Conservation (phyloP, 257 asterid genomes). For the Pogostemon cablin region DNA sequence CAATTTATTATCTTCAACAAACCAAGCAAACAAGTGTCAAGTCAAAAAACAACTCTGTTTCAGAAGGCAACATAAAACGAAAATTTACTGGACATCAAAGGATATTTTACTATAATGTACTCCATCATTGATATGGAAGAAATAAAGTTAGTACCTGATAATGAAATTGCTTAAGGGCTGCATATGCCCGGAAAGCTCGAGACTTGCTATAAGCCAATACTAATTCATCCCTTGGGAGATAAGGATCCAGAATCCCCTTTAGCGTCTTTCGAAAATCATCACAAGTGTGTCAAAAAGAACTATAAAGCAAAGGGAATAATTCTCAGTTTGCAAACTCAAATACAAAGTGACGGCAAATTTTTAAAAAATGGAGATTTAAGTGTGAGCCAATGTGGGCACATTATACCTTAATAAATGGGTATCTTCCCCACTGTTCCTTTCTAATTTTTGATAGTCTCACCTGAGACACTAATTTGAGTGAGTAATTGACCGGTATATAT, state of each 20-base stretch:
- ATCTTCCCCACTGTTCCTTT: slow-evolving; percentile 57
- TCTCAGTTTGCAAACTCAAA: slow-evolving; percentile 28
- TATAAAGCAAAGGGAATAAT: slow-evolving; percentile 33
- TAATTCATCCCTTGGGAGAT: slow-evolving; percentile 39
- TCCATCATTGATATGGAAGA: not conserved
- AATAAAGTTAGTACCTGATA: slow-evolving; percentile 57
- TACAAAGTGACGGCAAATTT: slow-evolving; percentile 4
- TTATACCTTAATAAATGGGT: slow-evolving; percentile 72
- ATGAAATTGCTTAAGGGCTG: slow-evolving; percentile 60
- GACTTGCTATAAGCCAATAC: slow-evolving; percentile 45
- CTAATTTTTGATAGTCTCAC: slow-evolving; percentile 49
- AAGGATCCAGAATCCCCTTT: slow-evolving; percentile 46
- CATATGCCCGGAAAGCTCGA: slow-evolving; percentile 49
- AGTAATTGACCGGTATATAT: not conserved
- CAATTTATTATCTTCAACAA: not conserved
- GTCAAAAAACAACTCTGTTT: slow-evolving; percentile 15
- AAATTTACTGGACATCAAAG: slow-evolving; percentile 8
- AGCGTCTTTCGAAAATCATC: slow-evolving; percentile 37
- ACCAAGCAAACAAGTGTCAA: slow-evolving; percentile 1
- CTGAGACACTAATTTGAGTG: slow-evolving; percentile 46
- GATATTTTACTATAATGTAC: too few relatives aligned
- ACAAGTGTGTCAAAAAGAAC: slow-evolving; percentile 43
- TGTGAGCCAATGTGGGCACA: not conserved
- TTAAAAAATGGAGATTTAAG: slow-evolving; percentile 3
- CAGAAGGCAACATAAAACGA: slow-evolving; percentile 22